Percentiles rank a stretch among this genome's conserved stretches.
These are phyloP conservation scores for Pterocarpus macrocarpus DNA, from an alignment of 306 rosid genomes.

Conservation along the genomic window DNA sequence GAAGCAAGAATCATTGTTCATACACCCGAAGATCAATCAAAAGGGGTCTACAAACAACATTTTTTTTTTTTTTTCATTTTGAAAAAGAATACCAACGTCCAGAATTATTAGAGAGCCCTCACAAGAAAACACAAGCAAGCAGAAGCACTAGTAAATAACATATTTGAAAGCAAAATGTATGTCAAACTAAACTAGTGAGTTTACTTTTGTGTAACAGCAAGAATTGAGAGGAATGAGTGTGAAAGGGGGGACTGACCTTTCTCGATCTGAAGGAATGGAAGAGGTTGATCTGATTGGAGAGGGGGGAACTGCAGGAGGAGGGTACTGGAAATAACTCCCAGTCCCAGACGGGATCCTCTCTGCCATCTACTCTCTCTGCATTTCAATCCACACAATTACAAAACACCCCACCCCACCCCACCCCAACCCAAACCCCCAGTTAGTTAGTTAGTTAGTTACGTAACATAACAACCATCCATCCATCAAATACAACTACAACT, in stretches of 20 bases:
- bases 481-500: no score
- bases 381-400: background rate
- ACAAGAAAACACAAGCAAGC: no score
- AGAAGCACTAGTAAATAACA: no score
- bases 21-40: background rate
- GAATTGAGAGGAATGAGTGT: no score
- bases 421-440: constrained; percentile 33
- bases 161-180: no score
- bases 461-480: no score
- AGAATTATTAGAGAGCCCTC: no score
- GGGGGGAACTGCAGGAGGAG: constrained; percentile 81
- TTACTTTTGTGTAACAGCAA: no score
- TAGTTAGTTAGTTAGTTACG: background rate
- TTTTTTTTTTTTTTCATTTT: no score
- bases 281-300: constrained; percentile 76
- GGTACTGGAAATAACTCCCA: constrained; percentile 90
- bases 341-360: constrained; percentile 87
- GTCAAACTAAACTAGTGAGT: no score
- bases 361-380: constrained; percentile 62
- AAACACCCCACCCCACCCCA: background rate
- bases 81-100: no score
- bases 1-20: background rate
- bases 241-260: constrained; percentile 57
- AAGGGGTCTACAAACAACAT: background rate
- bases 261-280: constrained; percentile 75